These are phyloP conservation scores for Penicillium salamii DNA, from an alignment of 495 filamentous ascomycete species.

Conservation along the genomic window DNA sequence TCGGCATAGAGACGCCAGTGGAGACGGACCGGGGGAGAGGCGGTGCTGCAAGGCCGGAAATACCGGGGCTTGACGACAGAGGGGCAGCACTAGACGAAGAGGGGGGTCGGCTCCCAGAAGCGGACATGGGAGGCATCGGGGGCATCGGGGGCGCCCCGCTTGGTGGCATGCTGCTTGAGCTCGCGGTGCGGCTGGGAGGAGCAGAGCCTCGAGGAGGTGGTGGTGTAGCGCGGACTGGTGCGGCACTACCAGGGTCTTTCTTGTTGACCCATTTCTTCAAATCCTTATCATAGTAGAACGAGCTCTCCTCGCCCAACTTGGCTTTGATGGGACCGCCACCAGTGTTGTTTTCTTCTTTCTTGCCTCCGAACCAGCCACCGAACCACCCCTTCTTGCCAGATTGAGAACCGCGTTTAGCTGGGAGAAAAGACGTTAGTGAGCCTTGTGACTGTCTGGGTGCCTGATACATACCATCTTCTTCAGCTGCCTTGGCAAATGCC, in stretches of 20 bases:
- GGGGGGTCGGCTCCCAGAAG: constrained; percentile 31
- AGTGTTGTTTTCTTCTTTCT: constrained; percentile 65
- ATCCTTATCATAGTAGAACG: constrained; percentile 90
- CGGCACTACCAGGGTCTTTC: constrained; percentile 58
- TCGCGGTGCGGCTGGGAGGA: constrained; percentile 38
- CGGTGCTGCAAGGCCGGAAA: constrained; percentile 33
- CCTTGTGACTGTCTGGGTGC: neutral
- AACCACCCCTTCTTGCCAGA: constrained; percentile 78
- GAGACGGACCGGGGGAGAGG: constrained; percentile 38
- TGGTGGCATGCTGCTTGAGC: constrained; percentile 35
- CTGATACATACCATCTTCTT: constrained; percentile 68
- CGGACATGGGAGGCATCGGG: constrained; percentile 26
- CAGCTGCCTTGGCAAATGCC: constrained; percentile 76
- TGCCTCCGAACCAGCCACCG: constrained; percentile 75
- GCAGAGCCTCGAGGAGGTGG: constrained; percentile 50
- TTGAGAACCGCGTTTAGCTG: constrained; percentile 40
- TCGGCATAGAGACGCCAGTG: constrained; percentile 32
- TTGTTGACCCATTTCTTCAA: constrained; percentile 98
- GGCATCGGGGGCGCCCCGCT: constrained; percentile 30
- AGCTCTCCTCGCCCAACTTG: constrained; percentile 91
- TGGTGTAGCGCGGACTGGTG: constrained; percentile 49
- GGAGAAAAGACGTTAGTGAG: constrained; percentile 21
- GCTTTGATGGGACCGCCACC: constrained; percentile 71
- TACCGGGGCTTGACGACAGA: constrained; percentile 40
- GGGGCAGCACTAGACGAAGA: constrained; percentile 39